Evolutionary conservation across 2,329 filamentous ascomycete genomes (phyloP).

Genomic region (Xylariaceae sp.): DNA sequence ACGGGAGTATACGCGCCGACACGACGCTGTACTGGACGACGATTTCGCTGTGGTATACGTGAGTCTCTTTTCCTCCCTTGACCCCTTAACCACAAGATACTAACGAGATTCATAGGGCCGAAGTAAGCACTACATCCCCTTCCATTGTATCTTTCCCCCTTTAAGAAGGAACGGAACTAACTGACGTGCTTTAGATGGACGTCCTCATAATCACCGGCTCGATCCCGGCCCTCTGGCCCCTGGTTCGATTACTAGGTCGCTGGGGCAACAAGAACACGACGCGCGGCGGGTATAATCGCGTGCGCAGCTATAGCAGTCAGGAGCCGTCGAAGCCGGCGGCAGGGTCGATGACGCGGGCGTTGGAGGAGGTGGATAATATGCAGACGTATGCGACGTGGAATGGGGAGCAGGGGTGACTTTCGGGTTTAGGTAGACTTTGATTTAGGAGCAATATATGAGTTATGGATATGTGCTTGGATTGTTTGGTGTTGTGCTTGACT

Average conservation of each 20-base stretch:
- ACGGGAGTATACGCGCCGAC: constrained; percentile 1
- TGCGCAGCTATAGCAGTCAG: neutral
- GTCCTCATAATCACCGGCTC: constrained; percentile 14
- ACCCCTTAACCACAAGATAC: neutral
- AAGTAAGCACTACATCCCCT: constrained; percentile 5
- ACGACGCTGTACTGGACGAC: constrained; percentile 11
- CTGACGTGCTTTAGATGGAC: constrained; percentile 10
- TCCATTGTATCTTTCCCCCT: neutral
- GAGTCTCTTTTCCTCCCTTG: neutral
- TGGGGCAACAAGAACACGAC: neutral
- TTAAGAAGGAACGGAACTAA: neutral
- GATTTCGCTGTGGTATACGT: constrained; percentile 14
- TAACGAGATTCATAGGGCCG: constrained; percentile 3
- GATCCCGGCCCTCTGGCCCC: constrained; percentile 12
- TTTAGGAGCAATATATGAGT: neutral
- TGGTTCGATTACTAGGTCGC: constrained; percentile 3
- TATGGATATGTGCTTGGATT: too few species aligned
- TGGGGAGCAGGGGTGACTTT: neutral
- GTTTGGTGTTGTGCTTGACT: too few species aligned
- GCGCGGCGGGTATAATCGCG: constrained; percentile 2
- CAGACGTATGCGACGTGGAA: constrained; percentile 7
- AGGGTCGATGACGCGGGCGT: constrained; percentile 4
- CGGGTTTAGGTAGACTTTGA: neutral
- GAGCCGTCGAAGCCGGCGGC: neutral
- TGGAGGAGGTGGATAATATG: constrained; percentile 11